These are phyloP conservation scores for Penicillium subrubescens DNA, from an alignment of 495 filamentous ascomycete genomes.

Conservation along the genomic window DNA sequence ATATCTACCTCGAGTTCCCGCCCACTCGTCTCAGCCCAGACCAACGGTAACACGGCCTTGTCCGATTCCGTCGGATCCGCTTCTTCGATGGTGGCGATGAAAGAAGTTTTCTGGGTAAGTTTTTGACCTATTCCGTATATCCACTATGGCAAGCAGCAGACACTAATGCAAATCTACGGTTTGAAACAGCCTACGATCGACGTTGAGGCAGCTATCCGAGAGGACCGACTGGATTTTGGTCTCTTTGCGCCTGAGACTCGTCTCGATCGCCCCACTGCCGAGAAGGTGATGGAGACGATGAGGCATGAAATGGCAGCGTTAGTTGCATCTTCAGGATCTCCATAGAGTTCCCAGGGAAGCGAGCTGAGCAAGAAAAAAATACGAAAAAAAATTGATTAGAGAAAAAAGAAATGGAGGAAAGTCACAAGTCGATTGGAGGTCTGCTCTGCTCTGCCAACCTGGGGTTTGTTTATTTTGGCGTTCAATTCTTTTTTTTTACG, in stretches of 20 bases:
- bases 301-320: slow-evolving; percentile 24
- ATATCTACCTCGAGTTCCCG: not conserved
- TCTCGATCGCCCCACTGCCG: slow-evolving; percentile 23
- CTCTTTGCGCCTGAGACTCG: slow-evolving; percentile 32
- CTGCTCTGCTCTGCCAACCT: not conserved
- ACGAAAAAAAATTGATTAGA: not conserved
- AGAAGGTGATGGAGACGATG: slow-evolving; percentile 25
- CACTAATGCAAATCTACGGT: slow-evolving; percentile 22
- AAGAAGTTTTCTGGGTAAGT: slow-evolving; percentile 26
- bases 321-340: slow-evolving; percentile 5
- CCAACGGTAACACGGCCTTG: slow-evolving; percentile 18
- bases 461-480: slow-evolving; percentile 6
- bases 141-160: slow-evolving; percentile 7
- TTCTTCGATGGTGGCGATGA: slow-evolving; percentile 16
- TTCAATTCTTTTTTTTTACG: slow-evolving; percentile 5
- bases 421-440: too few species aligned
- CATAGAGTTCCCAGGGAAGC: slow-evolving; percentile 1
- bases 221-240: slow-evolving; percentile 36
- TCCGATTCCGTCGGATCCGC: slow-evolving; percentile 7
- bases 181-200: slow-evolving; percentile 37
- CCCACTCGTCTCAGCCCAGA: not conserved
- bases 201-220: slow-evolving; percentile 37
- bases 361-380: not conserved
- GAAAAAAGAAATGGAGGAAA: not conserved
- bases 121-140: slow-evolving; percentile 9